These are phyloP conservation scores for Candida labiduridarum DNA, from an alignment of 1,139 yeast genomes.

Conservation along the genomic window DNA sequence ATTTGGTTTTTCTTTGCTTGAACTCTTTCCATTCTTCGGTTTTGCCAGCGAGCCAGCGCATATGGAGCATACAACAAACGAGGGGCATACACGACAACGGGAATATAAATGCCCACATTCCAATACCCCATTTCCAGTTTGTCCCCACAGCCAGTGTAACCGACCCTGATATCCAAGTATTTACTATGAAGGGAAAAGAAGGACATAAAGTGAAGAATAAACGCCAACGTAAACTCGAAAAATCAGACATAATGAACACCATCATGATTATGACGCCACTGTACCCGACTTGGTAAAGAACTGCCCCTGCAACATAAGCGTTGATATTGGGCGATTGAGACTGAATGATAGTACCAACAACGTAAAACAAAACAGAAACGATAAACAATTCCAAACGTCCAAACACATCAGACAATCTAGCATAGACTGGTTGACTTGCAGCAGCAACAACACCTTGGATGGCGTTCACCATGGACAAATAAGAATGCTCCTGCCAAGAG, in stretches of 20 bases:
- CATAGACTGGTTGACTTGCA: conserved; percentile 70
- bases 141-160: conserved; percentile 36
- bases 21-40: conserved; percentile 37
- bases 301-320: conserved; percentile 73
- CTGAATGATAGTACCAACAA: conserved; percentile 70
- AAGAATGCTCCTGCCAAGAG: conserved; percentile 59
- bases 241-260: conserved; percentile 63
- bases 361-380: conserved; percentile 59
- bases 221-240: conserved; percentile 72
- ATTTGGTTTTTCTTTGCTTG: conserved; percentile 23
- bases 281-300: conserved; percentile 70
- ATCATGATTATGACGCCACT: conserved; percentile 62
- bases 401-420: conserved; percentile 69
- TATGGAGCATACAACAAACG: conserved; percentile 31
- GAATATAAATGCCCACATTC: conserved; percentile 45
- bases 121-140: conserved; percentile 52
- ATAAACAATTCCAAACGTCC: conserved; percentile 65
- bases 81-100: conserved; percentile 40
- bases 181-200: conserved; percentile 70
- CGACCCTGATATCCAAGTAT: conserved; percentile 75
- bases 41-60: conserved; percentile 37
- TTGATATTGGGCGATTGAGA: conserved; percentile 67
- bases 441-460: conserved; percentile 68
- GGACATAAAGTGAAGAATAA: conserved; percentile 63
- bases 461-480: conserved; percentile 65